Conservation (phyloP, 225 moss, liverwort and hornwort genomes). For the Polytrichum commune region DNA sequence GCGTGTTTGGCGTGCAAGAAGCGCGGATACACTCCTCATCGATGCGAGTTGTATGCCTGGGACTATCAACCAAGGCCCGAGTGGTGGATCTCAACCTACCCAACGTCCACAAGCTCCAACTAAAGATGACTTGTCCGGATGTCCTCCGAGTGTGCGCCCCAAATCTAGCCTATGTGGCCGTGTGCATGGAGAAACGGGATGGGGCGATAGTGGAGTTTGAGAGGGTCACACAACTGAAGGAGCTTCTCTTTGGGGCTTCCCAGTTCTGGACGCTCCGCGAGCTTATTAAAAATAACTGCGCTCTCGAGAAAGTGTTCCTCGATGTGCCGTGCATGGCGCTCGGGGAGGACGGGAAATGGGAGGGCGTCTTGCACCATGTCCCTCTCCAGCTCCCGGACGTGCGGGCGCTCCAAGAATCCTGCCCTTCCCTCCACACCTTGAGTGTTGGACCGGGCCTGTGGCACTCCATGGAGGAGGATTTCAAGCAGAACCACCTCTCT, state of each 20-base stretch:
- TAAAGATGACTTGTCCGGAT: conserved; percentile 56
- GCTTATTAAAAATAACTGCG: conserved; percentile 16
- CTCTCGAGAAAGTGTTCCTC: conserved; percentile 47
- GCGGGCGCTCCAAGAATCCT: conserved; percentile 25
- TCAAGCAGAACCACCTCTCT: conserved; percentile 1
- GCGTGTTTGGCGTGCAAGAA: conserved; percentile 47
- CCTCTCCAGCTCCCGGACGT: conserved; percentile 31
- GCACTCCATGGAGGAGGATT: conserved; percentile 38
- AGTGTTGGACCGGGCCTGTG: conserved; percentile 58
- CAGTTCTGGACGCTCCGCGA: conserved; percentile 33
- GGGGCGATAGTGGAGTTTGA: conserved; percentile 29
- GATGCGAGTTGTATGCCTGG: conserved; percentile 41
- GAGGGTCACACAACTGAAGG: conserved; percentile 21
- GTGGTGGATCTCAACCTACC: conserved; percentile 25
- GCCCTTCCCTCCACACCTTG: conserved; percentile 35
- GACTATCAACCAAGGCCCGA: conserved; percentile 42
- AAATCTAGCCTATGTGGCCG: conserved; percentile 37
- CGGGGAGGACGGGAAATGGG: conserved; percentile 47
- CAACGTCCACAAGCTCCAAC: conserved; percentile 36
- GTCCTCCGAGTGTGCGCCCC: conserved; percentile 32
- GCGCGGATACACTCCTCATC: conserved; percentile 23
- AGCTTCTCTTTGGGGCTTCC: conserved; percentile 54
- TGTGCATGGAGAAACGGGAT: conserved; percentile 52
- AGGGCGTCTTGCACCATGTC: conserved; percentile 28
- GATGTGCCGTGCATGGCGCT: conserved; percentile 61